A percentile compares a stretch with the other conserved stretches of the same genome.
Evolutionary conservation across 176 grass and related monocot genomes (phyloP).

Genomic region (Oryza glaberrima): DNA sequence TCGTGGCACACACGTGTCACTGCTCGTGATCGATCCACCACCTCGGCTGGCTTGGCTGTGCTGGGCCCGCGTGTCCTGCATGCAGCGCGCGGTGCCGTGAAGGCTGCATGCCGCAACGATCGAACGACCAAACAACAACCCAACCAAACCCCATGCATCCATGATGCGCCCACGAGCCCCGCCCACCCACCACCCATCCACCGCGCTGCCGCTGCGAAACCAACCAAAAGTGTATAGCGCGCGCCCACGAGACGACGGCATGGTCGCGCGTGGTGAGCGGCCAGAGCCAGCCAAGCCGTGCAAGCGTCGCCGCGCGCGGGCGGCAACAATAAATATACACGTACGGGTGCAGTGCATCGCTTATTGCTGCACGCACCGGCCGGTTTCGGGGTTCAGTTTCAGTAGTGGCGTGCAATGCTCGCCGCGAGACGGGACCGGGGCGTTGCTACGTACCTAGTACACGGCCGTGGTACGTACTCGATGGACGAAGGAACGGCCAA

Average conservation of each 20-base stretch:
- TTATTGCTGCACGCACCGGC: neutral
- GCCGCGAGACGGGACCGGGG: neutral
- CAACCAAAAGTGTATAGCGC: too few species aligned
- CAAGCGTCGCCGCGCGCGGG: neutral
- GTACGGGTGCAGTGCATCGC: too few species aligned
- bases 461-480: neutral
- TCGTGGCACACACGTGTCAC: neutral
- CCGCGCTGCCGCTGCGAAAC: too few species aligned
- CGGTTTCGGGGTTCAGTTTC: neutral
- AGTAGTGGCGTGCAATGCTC: slow-evolving; percentile 29
- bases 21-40: too few species aligned
- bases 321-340: neutral
- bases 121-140: neutral
- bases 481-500: neutral
- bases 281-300: too few species aligned
- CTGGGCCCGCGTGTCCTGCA: slow-evolving; percentile 16
- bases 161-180: too few species aligned
- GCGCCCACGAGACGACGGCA: too few species aligned
- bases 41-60: too few species aligned
- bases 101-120: neutral
- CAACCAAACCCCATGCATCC: too few species aligned
- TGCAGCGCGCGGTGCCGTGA: slow-evolving; percentile 27
- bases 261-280: too few species aligned
- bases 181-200: too few species aligned
- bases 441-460: neutral